Percentiles rank a stretch among this genome's conserved stretches.
Conservation (phyloP, 208 protist genomes). For the Polymyxa betae region DNA sequence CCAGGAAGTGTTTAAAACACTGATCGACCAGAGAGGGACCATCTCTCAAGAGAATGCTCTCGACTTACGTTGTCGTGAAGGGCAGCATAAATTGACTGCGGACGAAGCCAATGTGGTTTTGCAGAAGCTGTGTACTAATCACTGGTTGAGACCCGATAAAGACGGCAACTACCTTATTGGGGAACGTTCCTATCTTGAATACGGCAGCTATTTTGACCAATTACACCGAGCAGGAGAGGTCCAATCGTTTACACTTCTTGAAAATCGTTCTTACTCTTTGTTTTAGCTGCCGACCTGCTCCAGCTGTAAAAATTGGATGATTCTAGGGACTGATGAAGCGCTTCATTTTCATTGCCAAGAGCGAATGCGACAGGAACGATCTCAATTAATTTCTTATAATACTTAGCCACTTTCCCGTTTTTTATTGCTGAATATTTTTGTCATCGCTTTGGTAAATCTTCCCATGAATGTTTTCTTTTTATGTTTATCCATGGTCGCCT, state of each 20-base stretch:
- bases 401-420: too few species aligned
- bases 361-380: too few species aligned
- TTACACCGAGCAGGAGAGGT: background rate
- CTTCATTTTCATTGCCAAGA: constrained; percentile 24
- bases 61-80: background rate
- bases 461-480: too few species aligned
- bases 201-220: background rate
- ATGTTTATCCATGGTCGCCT: too few species aligned
- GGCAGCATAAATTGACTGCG: background rate
- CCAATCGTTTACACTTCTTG: background rate
- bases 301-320: background rate
- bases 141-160: background rate
- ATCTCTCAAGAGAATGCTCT: background rate
- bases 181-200: background rate
- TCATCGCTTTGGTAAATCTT: too few species aligned
- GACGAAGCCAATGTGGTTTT: background rate
- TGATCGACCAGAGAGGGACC: background rate
- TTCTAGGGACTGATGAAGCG: background rate
- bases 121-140: background rate
- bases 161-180: background rate
- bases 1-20: background rate
- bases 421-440: too few species aligned
- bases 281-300: background rate
- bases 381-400: too few species aligned
- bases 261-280: background rate